Percentiles rank a stretch among this genome's conserved stretches.
phyloP scores from a whole-genome alignment of 306 rosid species.

The Castanopsis chinensis region DNA sequence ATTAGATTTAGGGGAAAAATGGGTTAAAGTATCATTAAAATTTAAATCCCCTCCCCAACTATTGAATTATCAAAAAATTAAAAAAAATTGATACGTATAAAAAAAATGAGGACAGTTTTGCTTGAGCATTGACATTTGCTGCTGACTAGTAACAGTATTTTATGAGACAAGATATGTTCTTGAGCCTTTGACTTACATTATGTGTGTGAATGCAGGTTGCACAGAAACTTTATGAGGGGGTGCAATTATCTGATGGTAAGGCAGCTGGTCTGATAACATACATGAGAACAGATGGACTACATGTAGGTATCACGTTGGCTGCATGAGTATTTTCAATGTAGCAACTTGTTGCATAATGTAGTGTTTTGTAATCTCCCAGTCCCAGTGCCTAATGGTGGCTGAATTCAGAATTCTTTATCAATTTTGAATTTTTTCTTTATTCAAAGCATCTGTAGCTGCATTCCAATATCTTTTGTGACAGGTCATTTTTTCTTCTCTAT shows the following conservation, averaged over 20 bases:
- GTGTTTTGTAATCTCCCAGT: background rate
- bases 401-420: background rate
- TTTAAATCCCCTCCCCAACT: too few relatives aligned
- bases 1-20: too few relatives aligned
- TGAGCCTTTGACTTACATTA: slow-evolving; percentile 18
- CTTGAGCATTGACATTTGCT: background rate
- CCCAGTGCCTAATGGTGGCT: background rate
- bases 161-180: background rate
- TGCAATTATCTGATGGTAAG: slow-evolving; percentile 71
- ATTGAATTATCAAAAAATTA: too few relatives aligned
- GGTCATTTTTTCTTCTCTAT: too few relatives aligned
- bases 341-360: background rate
- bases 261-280: slow-evolving; percentile 88
- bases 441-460: too few relatives aligned
- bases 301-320: slow-evolving; percentile 68
- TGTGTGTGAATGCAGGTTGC: slow-evolving; percentile 70
- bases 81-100: background rate
- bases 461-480: background rate
- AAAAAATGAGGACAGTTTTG: background rate
- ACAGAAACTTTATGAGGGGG: slow-evolving; percentile 92
- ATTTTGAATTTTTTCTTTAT: background rate
- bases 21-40: too few relatives aligned
- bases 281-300: slow-evolving; percentile 88
- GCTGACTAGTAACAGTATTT: background rate
- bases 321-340: slow-evolving; percentile 23